Conservation (phyloP, 768 basidiomycete species). For the Glaciozyma martinii region DNA sequence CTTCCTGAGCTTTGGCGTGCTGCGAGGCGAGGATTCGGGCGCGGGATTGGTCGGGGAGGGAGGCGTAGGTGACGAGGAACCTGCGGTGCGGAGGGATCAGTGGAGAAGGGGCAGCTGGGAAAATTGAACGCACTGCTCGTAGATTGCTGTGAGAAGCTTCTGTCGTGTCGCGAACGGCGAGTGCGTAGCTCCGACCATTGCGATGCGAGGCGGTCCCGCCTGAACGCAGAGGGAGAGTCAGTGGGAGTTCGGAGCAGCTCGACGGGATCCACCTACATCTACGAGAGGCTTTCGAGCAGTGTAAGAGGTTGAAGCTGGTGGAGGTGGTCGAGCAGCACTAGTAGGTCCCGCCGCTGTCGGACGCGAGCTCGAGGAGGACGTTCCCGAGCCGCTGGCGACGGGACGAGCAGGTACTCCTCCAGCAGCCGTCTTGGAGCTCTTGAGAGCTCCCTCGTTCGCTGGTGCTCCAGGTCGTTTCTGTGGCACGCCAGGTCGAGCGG, state of each 20-base stretch:
- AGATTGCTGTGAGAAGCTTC: slow-evolving; percentile 18
- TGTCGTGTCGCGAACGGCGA: slow-evolving; percentile 16
- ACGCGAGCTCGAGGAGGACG: neutral
- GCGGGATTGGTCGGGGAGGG: slow-evolving; percentile 13
- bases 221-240: neutral
- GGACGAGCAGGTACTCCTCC: neutral
- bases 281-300: neutral
- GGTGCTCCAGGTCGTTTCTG: neutral
- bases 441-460: neutral
- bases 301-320: neutral
- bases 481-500: neutral
- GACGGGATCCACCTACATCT: neutral
- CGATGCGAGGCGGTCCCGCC: neutral
- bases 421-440: neutral
- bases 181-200: neutral
- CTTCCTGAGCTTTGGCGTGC: slow-evolving; percentile 73
- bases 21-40: slow-evolving; percentile 53
- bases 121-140: slow-evolving; percentile 17
- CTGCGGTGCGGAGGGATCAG: neutral
- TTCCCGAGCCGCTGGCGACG: too few relatives aligned
- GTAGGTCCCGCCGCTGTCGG: neutral
- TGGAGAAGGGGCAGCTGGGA: neutral
- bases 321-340: neutral
- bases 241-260: neutral
- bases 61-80: slow-evolving; percentile 26